Evolutionary conservation across 2,329 filamentous ascomycete species (phyloP).

Genomic region (Pseudogymnoascus sp.): DNA sequence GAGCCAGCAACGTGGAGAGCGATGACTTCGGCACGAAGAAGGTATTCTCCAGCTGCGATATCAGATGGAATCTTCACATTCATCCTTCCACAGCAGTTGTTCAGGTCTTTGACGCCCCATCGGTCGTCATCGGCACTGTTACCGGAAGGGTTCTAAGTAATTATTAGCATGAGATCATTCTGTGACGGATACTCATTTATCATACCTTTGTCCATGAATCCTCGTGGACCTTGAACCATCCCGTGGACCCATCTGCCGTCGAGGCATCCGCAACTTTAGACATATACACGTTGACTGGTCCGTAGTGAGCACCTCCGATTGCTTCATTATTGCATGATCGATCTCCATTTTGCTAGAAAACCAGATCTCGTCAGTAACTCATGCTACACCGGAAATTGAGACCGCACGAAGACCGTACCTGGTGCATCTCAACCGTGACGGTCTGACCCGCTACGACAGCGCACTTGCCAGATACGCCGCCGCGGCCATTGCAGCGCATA

Average conservation of each 20-base stretch:
- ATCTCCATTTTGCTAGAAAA: constrained; percentile 34
- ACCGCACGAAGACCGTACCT: constrained; percentile 17
- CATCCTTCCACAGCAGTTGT: constrained; percentile 33
- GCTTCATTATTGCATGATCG: constrained; percentile 39
- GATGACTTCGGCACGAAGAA: constrained; percentile 24
- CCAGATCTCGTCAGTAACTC: neutral
- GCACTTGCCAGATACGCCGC: constrained; percentile 35
- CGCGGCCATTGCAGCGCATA: constrained; percentile 41
- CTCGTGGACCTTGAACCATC: constrained; percentile 47
- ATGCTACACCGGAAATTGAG: neutral
- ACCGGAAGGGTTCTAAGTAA: neutral
- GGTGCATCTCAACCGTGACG: constrained; percentile 50
- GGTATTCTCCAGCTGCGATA: constrained; percentile 11
- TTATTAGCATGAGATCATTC: neutral
- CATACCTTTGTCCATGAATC: constrained; percentile 31
- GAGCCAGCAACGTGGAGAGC: constrained; percentile 27
- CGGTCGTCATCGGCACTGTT: neutral
- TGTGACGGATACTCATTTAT: neutral
- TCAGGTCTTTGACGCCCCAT: constrained; percentile 4
- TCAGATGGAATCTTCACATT: constrained; percentile 7
- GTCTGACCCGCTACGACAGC: constrained; percentile 32
- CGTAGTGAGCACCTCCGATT: constrained; percentile 46
- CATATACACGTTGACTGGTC: constrained; percentile 45
- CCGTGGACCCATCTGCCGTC: constrained; percentile 35
- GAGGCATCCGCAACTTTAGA: constrained; percentile 41